Evolutionary conservation across 768 basidiomycete genomes (phyloP).

Genomic region (Lactarius tabidus): DNA sequence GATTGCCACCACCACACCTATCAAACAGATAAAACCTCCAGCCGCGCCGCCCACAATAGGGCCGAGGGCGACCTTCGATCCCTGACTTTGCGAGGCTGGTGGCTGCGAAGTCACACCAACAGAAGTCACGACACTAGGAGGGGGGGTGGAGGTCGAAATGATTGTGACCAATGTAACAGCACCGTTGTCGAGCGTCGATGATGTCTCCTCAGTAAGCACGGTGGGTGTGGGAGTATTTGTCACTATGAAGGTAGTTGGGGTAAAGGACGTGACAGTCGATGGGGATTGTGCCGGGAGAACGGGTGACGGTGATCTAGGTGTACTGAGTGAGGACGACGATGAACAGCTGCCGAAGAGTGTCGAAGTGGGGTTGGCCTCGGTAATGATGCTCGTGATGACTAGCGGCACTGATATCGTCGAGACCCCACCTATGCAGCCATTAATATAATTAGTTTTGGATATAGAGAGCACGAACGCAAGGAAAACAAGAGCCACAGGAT

Average conservation of each 20-base stretch:
- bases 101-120: neutral
- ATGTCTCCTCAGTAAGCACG: neutral
- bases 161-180: neutral
- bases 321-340: neutral
- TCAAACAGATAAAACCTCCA: constrained; percentile 19
- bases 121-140: constrained; percentile 8
- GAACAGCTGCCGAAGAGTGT: constrained; percentile 23
- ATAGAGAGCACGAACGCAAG: neutral
- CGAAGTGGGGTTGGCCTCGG: constrained; percentile 14
- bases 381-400: constrained; percentile 17
- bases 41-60: constrained; percentile 21
- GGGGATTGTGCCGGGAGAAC: too few relatives aligned
- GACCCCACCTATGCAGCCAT: constrained; percentile 13
- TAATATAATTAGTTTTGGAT: neutral
- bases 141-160: constrained; percentile 12
- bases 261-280: neutral
- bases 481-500: neutral
- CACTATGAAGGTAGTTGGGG: neutral
- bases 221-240: constrained; percentile 12
- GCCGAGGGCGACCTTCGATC: constrained; percentile 6
- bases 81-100: neutral
- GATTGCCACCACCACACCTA: constrained; percentile 10
- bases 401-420: constrained; percentile 18
- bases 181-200: constrained; percentile 11
- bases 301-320: too few relatives aligned